Percentiles rank a stretch among this genome's conserved stretches.
Evolutionary conservation across 768 basidiomycete species (phyloP).

Genomic region (Termitomyces bulborhizus): DNA sequence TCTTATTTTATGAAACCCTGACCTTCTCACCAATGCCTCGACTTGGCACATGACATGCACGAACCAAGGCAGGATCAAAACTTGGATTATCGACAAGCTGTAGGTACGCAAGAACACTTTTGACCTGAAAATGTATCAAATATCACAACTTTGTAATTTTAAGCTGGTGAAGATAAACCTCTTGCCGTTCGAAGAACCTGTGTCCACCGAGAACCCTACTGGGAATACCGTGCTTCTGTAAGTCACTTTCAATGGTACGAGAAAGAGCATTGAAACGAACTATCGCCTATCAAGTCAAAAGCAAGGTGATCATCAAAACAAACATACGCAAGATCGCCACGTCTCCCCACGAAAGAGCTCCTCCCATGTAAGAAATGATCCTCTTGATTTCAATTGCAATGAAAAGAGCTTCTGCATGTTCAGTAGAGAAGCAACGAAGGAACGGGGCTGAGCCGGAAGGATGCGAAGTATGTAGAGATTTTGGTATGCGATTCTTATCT

Average conservation of each 20-base stretch:
- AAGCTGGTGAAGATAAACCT: constrained; percentile 35
- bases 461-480: constrained; percentile 67
- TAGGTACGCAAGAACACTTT: constrained; percentile 76
- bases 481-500: constrained; percentile 75
- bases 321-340: constrained; percentile 75
- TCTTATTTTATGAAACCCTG: neutral
- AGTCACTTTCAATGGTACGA: constrained; percentile 62
- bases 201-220: constrained; percentile 71
- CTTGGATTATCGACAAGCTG: constrained; percentile 75
- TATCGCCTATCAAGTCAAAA: constrained; percentile 19
- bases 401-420: constrained; percentile 60
- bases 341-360: constrained; percentile 64
- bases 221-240: constrained; percentile 79
- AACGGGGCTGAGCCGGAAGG: constrained; percentile 54
- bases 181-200: constrained; percentile 81
- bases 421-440: constrained; percentile 44
- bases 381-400: constrained; percentile 78
- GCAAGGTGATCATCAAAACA: neutral
- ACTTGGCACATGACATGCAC: constrained; percentile 67
- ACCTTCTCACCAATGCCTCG: constrained; percentile 80
- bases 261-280: constrained; percentile 82
- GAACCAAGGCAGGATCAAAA: constrained; percentile 62
- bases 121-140: constrained; percentile 42
- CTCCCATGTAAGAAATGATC: constrained; percentile 67
- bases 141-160: constrained; percentile 23